Base-by-base conservation (phyloP, 1,139 yeast genomes). In the Suhomyces taliae region DNA sequence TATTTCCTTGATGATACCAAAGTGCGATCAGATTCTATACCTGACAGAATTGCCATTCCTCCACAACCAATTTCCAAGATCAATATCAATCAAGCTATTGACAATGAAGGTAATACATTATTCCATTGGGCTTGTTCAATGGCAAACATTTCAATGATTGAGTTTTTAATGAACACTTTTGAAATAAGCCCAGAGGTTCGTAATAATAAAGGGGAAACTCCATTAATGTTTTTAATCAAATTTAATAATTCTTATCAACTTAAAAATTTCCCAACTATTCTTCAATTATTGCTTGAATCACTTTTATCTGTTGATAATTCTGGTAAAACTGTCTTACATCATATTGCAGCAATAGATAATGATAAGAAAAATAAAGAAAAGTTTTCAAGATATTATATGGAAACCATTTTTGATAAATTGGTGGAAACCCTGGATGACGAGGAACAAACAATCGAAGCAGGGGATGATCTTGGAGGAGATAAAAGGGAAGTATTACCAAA, bases 61-160 rank as follows among this genome's bases (percentile, higher is more conserved):
- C 80, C 79, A 0, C 70, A 67, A 46, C 79, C 79, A 9, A 56
- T 72, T 7, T 56, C 70, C 26, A 70, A 74, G 27, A 70, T 88
- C 38, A 79, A 82, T 53, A 77, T 90, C 46, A 90, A 88, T 58
- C 88, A 90, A 36, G 84, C 97, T 2, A 89, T 95, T 41, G 99
- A 95, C 65, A 95, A 87, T 56, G 83, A 87, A 48, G 98, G 98
- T 0, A 95, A 93, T 60, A 86, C 97, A 0, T 90, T 96, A 1
- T 75, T 95, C 49, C 99, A 95, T 65, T 89, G 98, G 96, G 96
- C 97, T 1, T 85, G 98, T 32, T 90, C 97, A 0, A 77, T 95
- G 67, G 98, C 96, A 0, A 83, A 90, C 52, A 70, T 85, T 6
- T 73, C 83, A 2, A 74, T 91, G 49, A 93, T 90, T 6, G 81